Evolutionary conservation across 192 early-diverging fungal species (phyloP), one percentile per base, ranked within the genome.

Genomic region (Linnemannia elongata): DNA sequence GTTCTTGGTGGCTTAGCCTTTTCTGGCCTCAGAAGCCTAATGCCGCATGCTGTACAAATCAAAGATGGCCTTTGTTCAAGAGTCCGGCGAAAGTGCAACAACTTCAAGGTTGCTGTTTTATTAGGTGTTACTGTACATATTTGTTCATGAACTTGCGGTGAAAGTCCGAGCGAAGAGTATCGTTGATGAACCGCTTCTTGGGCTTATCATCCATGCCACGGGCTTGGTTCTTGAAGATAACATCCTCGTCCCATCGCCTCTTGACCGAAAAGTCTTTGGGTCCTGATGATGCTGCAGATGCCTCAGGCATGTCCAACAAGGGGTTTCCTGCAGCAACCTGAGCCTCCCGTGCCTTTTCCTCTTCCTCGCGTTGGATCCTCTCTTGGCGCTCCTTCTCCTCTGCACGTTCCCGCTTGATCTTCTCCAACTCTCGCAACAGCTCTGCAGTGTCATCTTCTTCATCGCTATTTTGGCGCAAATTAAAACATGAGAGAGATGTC

Each of bases 211-310:
- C 96, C 39, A 94, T 92, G 42, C 96, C 96, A 54, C 94, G 89
- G 1, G 97, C 96, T 90, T 99, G 98, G 89, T 99, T 99, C 82
- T 96, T 97, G 88, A 99, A 99, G 49, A 99, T 94, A 52, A 99
- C 98, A 88, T 99, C 98, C 76, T 99, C 98, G 85, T 99, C 98
- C 98, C 98, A 99, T 72, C 96, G 93, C 72, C 97, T 88, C 91
- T 98, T 98, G 39, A 98, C 96, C 47, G 85, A 94, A 85, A 96
- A 98, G 88, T 93, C 94, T 80, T 78, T 89, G 49, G 86, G 89
- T 78, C 79, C 76, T 49, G 27, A 39, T 24, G 77, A 57, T 27
- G 55, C 10, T 20, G 36, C 22, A 22, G 71, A 49, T 15, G 47
- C 79, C 7, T 77, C 82, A 3, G 78, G 86, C 49, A 90, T 75